phyloP scores from a whole-genome alignment of 257 asterid genomes.

The Solanum ahanhuiri region DNA sequence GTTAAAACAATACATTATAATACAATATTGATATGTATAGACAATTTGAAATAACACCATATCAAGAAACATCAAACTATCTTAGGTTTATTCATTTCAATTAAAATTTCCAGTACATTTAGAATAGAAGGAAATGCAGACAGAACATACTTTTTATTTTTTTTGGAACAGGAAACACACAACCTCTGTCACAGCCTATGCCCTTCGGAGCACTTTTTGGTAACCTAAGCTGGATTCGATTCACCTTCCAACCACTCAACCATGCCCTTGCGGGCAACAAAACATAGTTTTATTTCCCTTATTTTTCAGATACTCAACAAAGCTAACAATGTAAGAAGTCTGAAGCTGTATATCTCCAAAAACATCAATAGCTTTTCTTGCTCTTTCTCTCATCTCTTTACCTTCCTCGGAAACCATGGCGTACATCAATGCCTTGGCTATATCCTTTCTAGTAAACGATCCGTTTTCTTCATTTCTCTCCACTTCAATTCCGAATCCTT shows the following conservation, averaged over 20 bases:
- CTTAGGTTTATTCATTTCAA: background rate
- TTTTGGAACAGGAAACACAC: background rate
- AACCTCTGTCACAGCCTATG: background rate
- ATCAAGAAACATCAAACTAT: background rate
- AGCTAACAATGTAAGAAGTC: background rate
- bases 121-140: background rate
- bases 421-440: slow-evolving; percentile 15
- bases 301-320: slow-evolving; percentile 14
- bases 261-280: background rate
- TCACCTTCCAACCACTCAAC: background rate
- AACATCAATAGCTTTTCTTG: slow-evolving; percentile 8
- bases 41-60: background rate
- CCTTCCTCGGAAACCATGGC: slow-evolving; percentile 17
- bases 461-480: slow-evolving; percentile 25
- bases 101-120: background rate
- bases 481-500: slow-evolving; percentile 24
- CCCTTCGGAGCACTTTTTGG: background rate
- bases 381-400: background rate
- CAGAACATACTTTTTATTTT: background rate
- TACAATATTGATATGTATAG: background rate
- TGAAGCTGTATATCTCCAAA: slow-evolving; percentile 16
- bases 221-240: background rate
- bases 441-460: slow-evolving; percentile 10
- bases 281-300: background rate
- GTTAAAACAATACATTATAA: background rate